Evolutionary conservation across 2,329 filamentous ascomycete species (phyloP).

Genomic region (Talaromyces sp.): DNA sequence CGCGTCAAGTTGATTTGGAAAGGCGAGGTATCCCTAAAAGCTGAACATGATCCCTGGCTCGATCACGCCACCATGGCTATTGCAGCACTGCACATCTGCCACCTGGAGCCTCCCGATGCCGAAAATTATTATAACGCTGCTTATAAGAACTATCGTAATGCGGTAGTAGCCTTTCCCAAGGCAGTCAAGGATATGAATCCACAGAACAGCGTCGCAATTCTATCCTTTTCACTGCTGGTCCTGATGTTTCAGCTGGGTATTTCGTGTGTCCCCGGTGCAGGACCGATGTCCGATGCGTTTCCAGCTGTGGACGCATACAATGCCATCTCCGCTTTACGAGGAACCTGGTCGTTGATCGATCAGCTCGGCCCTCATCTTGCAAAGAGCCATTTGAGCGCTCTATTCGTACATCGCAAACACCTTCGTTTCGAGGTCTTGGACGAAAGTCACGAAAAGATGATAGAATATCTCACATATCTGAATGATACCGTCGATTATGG

Average conservation of each 20-base stretch:
- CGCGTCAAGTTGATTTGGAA: slow-evolving; percentile 12
- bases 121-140: slow-evolving; percentile 13
- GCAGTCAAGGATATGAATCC: slow-evolving; percentile 12
- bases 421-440: slow-evolving; percentile 12
- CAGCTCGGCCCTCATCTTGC: slow-evolving; percentile 11
- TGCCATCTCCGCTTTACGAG: slow-evolving; percentile 11
- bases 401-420: slow-evolving; percentile 13
- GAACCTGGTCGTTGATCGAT: slow-evolving; percentile 15
- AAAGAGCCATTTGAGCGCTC: slow-evolving; percentile 7
- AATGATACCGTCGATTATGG: slow-evolving; percentile 8
- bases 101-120: slow-evolving; percentile 11
- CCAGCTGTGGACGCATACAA: slow-evolving; percentile 13
- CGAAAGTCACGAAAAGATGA: slow-evolving; percentile 7
- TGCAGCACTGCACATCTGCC: slow-evolving; percentile 12
- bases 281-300: slow-evolving; percentile 9
- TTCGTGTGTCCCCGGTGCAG: slow-evolving; percentile 13
- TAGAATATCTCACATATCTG: background rate
- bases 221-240: slow-evolving; percentile 12
- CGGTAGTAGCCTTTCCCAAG: slow-evolving; percentile 13
- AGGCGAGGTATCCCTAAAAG: slow-evolving; percentile 11
- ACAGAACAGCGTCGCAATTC: slow-evolving; percentile 10
- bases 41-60: slow-evolving; percentile 9
- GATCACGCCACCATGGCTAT: slow-evolving; percentile 13
- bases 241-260: slow-evolving; percentile 15
- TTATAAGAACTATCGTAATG: slow-evolving; percentile 13